Evolutionary conservation across 2,329 filamentous ascomycete genomes (phyloP).

Genomic region (Grosmannia serpens): DNA sequence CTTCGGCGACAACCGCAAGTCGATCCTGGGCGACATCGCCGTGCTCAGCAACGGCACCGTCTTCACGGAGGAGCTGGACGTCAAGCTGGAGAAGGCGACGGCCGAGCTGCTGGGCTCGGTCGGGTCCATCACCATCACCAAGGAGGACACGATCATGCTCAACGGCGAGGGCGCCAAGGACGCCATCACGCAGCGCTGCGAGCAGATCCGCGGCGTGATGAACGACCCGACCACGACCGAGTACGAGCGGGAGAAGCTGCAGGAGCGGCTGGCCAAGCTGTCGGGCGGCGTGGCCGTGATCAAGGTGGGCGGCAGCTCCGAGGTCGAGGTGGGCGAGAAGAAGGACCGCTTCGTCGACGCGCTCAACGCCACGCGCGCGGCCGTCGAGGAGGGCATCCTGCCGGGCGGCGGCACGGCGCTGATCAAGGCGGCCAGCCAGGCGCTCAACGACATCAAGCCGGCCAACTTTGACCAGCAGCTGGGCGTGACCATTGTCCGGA

Average conservation of each 20-base stretch:
- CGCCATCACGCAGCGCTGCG: constrained; percentile 82
- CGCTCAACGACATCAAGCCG: constrained; percentile 70
- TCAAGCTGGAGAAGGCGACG: constrained; percentile 98
- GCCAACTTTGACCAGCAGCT: constrained; percentile 99
- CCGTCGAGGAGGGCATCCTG: constrained; percentile 97
- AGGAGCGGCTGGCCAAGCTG: constrained; percentile 98
- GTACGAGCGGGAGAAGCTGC: constrained; percentile 99
- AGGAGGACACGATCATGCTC: constrained; percentile 98
- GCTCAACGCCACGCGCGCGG: constrained; percentile 92
- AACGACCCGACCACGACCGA: constrained; percentile 87
- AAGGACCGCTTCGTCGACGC: constrained; percentile 99
- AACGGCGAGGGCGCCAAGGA: constrained; percentile 97
- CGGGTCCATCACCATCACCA: constrained; percentile 98
- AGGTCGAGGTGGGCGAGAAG: constrained; percentile 99
- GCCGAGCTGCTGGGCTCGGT: constrained; percentile 93
- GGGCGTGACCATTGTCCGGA: constrained; percentile 95
- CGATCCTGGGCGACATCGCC: constrained; percentile 91
- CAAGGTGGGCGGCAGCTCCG: constrained; percentile 94
- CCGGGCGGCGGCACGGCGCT: constrained; percentile 96
- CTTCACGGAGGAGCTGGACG: constrained; percentile 95
- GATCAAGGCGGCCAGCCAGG: constrained; percentile 90
- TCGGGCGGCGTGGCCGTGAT: constrained; percentile 98
- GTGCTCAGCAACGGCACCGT: constrained; percentile 94
- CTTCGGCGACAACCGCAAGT: constrained; percentile 99
- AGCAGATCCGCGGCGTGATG: constrained; percentile 98